phyloP scores from a whole-genome alignment of 106 monocot species.

The Phalaenopsis aphrodite region DNA sequence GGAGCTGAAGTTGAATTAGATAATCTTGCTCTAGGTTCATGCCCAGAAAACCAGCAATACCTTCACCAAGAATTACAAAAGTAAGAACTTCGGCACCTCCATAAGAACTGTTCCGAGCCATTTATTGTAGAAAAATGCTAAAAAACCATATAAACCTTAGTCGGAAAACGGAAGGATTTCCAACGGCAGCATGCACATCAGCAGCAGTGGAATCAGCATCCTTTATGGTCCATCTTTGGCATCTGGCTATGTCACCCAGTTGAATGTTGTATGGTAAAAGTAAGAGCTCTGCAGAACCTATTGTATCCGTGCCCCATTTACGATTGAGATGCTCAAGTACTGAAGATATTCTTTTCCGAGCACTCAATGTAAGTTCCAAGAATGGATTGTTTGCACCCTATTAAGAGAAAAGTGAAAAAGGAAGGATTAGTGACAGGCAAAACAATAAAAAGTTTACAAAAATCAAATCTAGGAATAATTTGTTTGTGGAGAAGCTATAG shows the following conservation, averaged over 20 bases:
- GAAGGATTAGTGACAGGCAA: background rate
- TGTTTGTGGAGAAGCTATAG: background rate
- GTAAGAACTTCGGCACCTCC: background rate
- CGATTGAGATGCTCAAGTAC: conserved; percentile 83
- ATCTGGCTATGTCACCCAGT: conserved; percentile 30
- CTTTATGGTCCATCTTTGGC: conserved; percentile 64
- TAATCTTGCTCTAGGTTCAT: conserved; percentile 13
- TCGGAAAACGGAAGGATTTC: conserved; percentile 70
- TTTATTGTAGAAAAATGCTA: background rate
- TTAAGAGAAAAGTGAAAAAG: conserved; percentile 4
- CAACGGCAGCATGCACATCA: conserved; percentile 59
- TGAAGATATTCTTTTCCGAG: conserved; percentile 82
- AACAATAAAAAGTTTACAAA: background rate
- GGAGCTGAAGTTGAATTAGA: conserved; percentile 7
- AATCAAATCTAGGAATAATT: background rate
- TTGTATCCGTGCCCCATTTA: conserved; percentile 80
- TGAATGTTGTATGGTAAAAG: conserved; percentile 66
- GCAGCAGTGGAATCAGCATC: conserved; percentile 52
- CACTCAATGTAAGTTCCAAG: conserved; percentile 90
- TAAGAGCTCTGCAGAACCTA: conserved; percentile 60
- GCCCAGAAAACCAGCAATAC: conserved; percentile 71
- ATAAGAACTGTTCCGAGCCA: background rate
- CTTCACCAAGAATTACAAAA: conserved; percentile 21
- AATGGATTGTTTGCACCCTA: conserved; percentile 86
- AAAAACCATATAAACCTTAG: conserved; percentile 46